Conservation (phyloP, 2,329 filamentous ascomycete genomes). For the Calonectria naviculata region DNA sequence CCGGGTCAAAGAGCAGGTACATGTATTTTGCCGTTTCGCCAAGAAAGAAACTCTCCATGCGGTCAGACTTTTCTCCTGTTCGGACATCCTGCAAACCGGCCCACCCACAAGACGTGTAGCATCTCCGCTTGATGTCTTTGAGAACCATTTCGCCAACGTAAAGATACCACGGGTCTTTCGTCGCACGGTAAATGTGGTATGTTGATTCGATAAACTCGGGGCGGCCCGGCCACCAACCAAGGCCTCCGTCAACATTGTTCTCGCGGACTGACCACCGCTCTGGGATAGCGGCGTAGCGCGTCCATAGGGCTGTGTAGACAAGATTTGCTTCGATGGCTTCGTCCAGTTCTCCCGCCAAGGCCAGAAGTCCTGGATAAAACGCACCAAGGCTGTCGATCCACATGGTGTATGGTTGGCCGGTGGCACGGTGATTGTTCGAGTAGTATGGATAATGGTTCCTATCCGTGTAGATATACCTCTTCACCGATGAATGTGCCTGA, state of each 20-base stretch:
- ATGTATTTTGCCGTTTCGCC: conserved; percentile 97
- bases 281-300: conserved; percentile 90
- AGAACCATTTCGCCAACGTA: conserved; percentile 97
- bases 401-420: conserved; percentile 87
- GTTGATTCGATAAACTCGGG: conserved; percentile 98
- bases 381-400: conserved; percentile 98
- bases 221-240: conserved; percentile 94
- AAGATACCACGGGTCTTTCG: conserved; percentile 94
- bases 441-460: conserved; percentile 87
- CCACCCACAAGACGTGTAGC: conserved; percentile 94
- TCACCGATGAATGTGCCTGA: conserved; percentile 86
- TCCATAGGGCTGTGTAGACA: conserved; percentile 94
- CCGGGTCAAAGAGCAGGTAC: conserved; percentile 87
- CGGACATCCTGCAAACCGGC: conserved; percentile 86
- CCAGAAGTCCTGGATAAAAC: conserved; percentile 91
- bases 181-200: conserved; percentile 95
- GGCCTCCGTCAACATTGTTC: conserved; percentile 84
- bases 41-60: conserved; percentile 99
- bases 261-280: conserved; percentile 93
- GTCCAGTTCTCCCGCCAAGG: conserved; percentile 87
- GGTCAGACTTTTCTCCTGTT: conserved; percentile 87
- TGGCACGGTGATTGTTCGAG: conserved; percentile 87
- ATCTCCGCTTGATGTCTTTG: conserved; percentile 86
- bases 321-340: conserved; percentile 92
- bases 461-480: conserved; percentile 88